Evolutionary conservation across 2,329 filamentous ascomycete genomes (phyloP).

Genomic region (Ciborinia camelliae): DNA sequence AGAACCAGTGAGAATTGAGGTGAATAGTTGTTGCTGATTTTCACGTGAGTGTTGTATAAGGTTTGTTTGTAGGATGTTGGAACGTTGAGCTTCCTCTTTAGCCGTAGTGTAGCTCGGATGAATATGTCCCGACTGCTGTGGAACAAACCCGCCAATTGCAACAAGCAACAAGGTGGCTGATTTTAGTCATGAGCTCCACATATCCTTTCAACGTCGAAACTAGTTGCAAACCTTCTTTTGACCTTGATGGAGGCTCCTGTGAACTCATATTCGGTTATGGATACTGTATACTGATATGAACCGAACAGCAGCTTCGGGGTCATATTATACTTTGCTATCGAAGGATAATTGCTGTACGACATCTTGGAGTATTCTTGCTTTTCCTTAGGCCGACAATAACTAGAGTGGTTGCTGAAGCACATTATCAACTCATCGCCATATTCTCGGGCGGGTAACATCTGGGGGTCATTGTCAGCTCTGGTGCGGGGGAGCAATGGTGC

Average conservation of each 20-base stretch:
- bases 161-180: not conserved
- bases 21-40: not conserved
- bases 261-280: not conserved
- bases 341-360: not conserved
- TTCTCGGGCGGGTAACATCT: too few relatives aligned
- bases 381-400: not conserved
- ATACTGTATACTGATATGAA: not conserved
- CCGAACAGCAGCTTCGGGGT: not conserved
- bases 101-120: not conserved
- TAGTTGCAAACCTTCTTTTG: not conserved
- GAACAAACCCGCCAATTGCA: not conserved
- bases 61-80: not conserved
- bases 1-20: not conserved
- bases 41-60: not conserved
- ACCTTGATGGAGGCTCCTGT: not conserved
- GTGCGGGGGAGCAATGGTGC: not conserved
- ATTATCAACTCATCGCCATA: not conserved
- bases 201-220: not conserved
- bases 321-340: not conserved
- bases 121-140: not conserved
- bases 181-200: not conserved
- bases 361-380: not conserved
- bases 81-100: not conserved
- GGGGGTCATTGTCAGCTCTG: not conserved
- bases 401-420: not conserved